Conservation (phyloP, 176 grass and related monocot species). For the Cenchrus purpureus region DNA sequence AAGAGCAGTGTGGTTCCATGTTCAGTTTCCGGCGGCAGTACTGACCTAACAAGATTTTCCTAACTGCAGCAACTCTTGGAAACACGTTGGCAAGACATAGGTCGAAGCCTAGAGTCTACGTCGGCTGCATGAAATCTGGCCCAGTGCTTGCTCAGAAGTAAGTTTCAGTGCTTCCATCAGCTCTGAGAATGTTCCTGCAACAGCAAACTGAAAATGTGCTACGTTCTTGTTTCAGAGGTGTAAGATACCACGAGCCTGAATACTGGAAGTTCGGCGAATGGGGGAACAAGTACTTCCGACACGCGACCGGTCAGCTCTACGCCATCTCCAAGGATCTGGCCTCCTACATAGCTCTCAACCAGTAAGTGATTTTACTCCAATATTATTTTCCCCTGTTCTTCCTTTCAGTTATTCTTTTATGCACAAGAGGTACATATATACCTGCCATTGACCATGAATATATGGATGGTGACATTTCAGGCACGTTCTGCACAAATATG, state of each 20-base stretch:
- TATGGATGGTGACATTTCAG: slow-evolving; percentile 34
- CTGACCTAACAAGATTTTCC: background rate
- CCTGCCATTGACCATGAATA: slow-evolving; percentile 18
- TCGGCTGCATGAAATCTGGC: slow-evolving; percentile 96
- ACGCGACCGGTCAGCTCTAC: slow-evolving; percentile 58
- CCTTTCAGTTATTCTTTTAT: background rate
- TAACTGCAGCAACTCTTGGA: slow-evolving; percentile 78
- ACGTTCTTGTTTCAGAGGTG: slow-evolving; percentile 38
- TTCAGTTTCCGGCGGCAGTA: background rate
- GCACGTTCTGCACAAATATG: slow-evolving; percentile 80
- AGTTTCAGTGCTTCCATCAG: slow-evolving; percentile 9
- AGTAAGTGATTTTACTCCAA: slow-evolving; percentile 36
- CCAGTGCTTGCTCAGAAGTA: slow-evolving; percentile 95
- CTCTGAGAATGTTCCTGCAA: background rate
- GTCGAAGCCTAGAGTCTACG: slow-evolving; percentile 76
- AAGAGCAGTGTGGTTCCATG: background rate
- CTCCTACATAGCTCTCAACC: slow-evolving; percentile 63
- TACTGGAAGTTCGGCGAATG: slow-evolving; percentile 74
- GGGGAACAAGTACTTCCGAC: slow-evolving; percentile 69
- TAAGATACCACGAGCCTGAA: slow-evolving; percentile 64
- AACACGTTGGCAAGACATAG: slow-evolving; percentile 64
- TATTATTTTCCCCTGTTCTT: background rate
- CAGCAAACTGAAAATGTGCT: background rate
- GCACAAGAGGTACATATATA: background rate
- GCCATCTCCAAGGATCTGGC: slow-evolving; percentile 72